phyloP scores from a whole-genome alignment of 768 basidiomycete species.

The Russula abietina region DNA sequence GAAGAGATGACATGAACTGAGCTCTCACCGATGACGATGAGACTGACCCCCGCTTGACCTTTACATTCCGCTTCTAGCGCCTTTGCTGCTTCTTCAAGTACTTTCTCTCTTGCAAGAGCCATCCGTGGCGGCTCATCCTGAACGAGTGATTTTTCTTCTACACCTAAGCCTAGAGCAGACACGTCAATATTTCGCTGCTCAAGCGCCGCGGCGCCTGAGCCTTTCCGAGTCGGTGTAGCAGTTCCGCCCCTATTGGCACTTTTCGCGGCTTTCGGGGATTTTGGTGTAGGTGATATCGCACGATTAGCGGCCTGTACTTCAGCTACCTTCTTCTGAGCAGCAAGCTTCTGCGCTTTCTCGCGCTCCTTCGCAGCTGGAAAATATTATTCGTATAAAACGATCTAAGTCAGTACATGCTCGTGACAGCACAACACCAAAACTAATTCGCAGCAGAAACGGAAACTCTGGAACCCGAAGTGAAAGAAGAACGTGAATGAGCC shows the following conservation, averaged over 20 bases:
- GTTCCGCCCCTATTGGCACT: constrained; percentile 36
- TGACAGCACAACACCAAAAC: constrained; percentile 15
- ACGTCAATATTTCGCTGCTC: constrained; percentile 68
- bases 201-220: constrained; percentile 37
- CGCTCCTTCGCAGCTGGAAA: constrained; percentile 68
- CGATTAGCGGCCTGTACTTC: constrained; percentile 25
- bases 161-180: constrained; percentile 60
- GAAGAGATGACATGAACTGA: background rate
- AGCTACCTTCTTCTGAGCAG: constrained; percentile 42
- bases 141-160: constrained; percentile 38
- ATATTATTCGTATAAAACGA: constrained; percentile 28
- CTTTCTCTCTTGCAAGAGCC: constrained; percentile 66
- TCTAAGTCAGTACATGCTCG: constrained; percentile 33
- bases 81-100: constrained; percentile 72
- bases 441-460: constrained; percentile 30
- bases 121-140: constrained; percentile 57
- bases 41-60: constrained; percentile 65
- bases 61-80: constrained; percentile 44
- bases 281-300: constrained; percentile 21
- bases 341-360: constrained; percentile 61
- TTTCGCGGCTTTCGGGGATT: constrained; percentile 30
- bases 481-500: constrained; percentile 21
- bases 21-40: constrained; percentile 85
- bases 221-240: constrained; percentile 29
- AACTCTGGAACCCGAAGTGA: constrained; percentile 34